Base-by-base conservation (phyloP, 2,329 filamentous ascomycete species). In the Fusarium sp. region DNA sequence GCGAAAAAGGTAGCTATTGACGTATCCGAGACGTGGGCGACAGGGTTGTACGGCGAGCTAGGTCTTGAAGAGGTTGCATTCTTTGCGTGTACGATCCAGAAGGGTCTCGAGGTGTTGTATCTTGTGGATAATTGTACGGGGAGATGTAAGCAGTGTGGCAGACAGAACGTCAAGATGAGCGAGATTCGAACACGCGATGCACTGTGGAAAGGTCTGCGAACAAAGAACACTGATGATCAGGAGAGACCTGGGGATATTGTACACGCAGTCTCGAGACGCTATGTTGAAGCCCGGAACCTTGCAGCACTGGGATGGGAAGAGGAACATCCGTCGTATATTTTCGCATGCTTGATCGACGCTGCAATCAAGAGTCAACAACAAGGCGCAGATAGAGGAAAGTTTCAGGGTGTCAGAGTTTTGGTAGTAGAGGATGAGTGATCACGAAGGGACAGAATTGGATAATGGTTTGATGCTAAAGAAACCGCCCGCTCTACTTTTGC, bases 281-380 rank as follows among this genome's bases (percentile, higher is more conserved):
- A 80, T 56, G 71, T 76, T 13, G 78, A 81, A 58, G 77, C 80
- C 3, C 75, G 77, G 49, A 77, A 80, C 20, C 57, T 81, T 8
- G 76, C 79, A 52, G 52, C 57, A 5, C 35, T 81, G 13, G 79
- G 78, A 6, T 81, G 80, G 80, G 52, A 71, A 2, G 67, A 72
- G 17, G 55, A 69, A 14, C 78, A 81, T 33, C 75, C 78, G 1
- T 73, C 73, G 2, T 80, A 76, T 18, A 55, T 76, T 5, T 81
- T 81, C 58, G 79, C 75, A 5, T 69, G 71, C 46, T 63, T 76
- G 33, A 74, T 81, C 7, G 64, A 73, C 6, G 71, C 76, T 49
- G 74, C 75, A 6, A 76, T 81, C 44, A 73, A 76, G 11, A 66
- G 71, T 49, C 80, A 81, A 54, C 80, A 81, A 56, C 55, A 60